A percentile compares a stretch with the other conserved stretches of the same genome.
These are phyloP conservation scores for Tulasnella sp. DNA, from an alignment of 768 basidiomycete species.

Conservation along the genomic window DNA sequence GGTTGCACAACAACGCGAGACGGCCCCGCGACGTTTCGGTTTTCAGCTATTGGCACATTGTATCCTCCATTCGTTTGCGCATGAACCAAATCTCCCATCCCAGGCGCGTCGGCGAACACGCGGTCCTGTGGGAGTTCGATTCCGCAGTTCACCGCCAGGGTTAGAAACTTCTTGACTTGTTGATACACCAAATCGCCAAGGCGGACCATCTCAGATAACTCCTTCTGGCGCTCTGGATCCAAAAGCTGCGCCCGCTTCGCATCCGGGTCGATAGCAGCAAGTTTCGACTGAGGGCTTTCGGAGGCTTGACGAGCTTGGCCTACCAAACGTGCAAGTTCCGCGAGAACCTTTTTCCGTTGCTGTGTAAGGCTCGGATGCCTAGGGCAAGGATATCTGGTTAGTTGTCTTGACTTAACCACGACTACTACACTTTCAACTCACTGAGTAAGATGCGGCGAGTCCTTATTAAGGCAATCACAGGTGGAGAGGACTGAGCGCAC, in stretches of 20 bases:
- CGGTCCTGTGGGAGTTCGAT: constrained; percentile 25
- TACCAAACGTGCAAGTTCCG: constrained; percentile 72
- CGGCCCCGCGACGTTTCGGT: too few species aligned
- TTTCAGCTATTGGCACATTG: neutral
- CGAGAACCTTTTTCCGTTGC: constrained; percentile 73
- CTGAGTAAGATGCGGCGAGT: constrained; percentile 58
- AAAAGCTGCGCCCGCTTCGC: constrained; percentile 32
- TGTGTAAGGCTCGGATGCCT: constrained; percentile 48
- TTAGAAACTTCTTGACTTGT: constrained; percentile 67
- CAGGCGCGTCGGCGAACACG: constrained; percentile 6
- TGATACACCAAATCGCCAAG: constrained; percentile 73
- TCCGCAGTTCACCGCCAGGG: constrained; percentile 28
- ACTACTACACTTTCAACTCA: constrained; percentile 20
- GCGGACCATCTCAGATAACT: constrained; percentile 69
- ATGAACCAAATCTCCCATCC: neutral
- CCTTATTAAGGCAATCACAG: constrained; percentile 74
- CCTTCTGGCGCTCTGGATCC: constrained; percentile 22
- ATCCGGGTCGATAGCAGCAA: constrained; percentile 36
- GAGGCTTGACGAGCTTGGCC: constrained; percentile 43
- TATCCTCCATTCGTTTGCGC: neutral
- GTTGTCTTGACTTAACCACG: neutral
- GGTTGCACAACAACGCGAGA: too few species aligned
- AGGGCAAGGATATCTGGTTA: neutral
- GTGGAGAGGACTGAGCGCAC: constrained; percentile 78
- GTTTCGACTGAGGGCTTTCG: constrained; percentile 28